Percentiles rank a stretch among this genome's conserved stretches.
phyloP scores from a whole-genome alignment of 2,329 filamentous ascomycete species.

The Trichoderma breve region DNA sequence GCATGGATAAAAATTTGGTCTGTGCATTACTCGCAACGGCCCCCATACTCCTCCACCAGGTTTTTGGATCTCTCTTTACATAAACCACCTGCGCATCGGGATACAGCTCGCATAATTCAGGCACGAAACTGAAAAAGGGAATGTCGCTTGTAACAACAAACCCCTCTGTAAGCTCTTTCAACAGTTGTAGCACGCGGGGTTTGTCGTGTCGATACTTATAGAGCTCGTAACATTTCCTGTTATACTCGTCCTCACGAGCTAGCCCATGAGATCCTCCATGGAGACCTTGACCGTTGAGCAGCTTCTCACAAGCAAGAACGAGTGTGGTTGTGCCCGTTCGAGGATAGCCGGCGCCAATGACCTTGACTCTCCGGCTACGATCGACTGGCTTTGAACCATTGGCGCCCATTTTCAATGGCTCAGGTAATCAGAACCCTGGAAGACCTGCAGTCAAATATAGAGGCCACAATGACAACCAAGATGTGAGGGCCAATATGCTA shows the following conservation, averaged over 20 bases:
- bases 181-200: slow-evolving; percentile 28
- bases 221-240: background rate
- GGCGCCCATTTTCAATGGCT: background rate
- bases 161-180: slow-evolving; percentile 39
- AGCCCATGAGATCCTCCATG: slow-evolving; percentile 45
- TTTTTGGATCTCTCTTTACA: slow-evolving; percentile 36
- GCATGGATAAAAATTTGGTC: background rate
- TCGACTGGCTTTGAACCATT: background rate
- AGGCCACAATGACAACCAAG: background rate
- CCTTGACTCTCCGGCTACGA: slow-evolving; percentile 25
- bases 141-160: slow-evolving; percentile 46
- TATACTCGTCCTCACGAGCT: slow-evolving; percentile 35
- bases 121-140: slow-evolving; percentile 41
- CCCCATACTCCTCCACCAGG: slow-evolving; percentile 36
- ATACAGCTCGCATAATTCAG: slow-evolving; percentile 46
- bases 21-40: background rate
- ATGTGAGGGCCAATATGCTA: background rate
- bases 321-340: slow-evolving; percentile 41
- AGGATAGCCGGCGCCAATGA: slow-evolving; percentile 44
- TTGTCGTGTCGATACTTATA: slow-evolving; percentile 8
- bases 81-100: slow-evolving; percentile 47
- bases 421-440: background rate
- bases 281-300: slow-evolving; percentile 48
- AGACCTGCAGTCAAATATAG: background rate
- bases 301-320: slow-evolving; percentile 44